Conservation (phyloP, 2,329 filamentous ascomycete genomes). For the Fusarium denticulatum region DNA sequence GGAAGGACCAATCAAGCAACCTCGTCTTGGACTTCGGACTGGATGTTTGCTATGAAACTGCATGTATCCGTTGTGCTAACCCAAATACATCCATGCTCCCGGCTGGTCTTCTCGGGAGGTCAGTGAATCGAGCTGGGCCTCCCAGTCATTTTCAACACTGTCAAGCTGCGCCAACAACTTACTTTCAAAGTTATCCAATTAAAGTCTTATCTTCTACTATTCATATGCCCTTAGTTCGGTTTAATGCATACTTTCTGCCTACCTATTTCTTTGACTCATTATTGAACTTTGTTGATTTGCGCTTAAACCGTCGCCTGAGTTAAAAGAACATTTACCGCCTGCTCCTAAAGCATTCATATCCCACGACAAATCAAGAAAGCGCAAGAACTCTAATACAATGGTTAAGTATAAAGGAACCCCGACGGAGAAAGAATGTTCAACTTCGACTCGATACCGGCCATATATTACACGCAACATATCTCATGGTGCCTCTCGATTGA, state of each 20-base stretch:
- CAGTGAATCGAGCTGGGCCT: not conserved
- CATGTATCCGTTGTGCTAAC: not conserved
- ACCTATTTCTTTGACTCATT: not conserved
- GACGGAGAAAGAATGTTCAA: not conserved
- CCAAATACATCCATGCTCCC: not conserved
- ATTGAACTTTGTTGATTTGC: not conserved
- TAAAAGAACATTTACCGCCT: not conserved
- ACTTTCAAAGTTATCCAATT: not conserved
- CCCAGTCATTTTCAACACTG: not conserved
- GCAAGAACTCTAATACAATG: not conserved
- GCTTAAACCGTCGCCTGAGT: not conserved
- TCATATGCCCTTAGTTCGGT: not conserved
- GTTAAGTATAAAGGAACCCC: not conserved
- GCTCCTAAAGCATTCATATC: not conserved
- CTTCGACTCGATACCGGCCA: not conserved
- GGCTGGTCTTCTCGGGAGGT: not conserved
- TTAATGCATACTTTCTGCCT: not conserved
- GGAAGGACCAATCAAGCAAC: not conserved
- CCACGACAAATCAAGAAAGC: not conserved
- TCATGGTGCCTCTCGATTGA: no score
- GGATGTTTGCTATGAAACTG: not conserved
- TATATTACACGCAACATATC: not conserved
- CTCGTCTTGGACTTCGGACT: not conserved
- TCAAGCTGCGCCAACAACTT: not conserved
- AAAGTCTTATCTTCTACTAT: not conserved